phyloP scores from a whole-genome alignment of 2,329 filamentous ascomycete genomes.

The Penicillium sp. region DNA sequence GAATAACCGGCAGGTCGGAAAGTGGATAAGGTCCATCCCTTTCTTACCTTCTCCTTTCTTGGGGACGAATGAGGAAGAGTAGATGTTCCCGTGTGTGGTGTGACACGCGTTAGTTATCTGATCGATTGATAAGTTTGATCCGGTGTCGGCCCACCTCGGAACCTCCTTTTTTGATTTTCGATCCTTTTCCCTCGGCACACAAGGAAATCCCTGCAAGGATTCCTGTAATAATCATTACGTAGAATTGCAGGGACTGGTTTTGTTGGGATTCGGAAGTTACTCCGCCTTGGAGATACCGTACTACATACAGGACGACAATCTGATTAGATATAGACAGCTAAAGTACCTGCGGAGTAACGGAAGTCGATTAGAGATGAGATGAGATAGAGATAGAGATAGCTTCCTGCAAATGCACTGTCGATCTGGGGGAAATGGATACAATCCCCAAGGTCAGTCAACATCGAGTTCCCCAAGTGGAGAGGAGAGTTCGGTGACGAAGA shows the following conservation, averaged over 20 bases:
- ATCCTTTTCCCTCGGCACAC: background rate
- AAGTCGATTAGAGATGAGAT: no score
- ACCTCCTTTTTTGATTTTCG: background rate
- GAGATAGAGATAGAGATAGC: background rate
- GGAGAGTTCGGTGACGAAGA: constrained; percentile 1
- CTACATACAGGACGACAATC: background rate
- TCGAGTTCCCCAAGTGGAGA: background rate
- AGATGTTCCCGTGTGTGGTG: background rate
- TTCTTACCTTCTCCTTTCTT: background rate
- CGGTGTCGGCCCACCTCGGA: constrained; percentile 13
- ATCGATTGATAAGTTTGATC: constrained; percentile 12
- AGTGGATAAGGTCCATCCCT: constrained; percentile 7
- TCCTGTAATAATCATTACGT: background rate
- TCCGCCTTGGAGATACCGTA: background rate
- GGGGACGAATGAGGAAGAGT: background rate
- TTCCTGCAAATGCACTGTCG: constrained; percentile 16
- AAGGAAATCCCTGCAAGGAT: background rate
- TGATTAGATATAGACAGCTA: background rate
- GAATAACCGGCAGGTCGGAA: constrained; percentile 5
- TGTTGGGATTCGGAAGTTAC: background rate
- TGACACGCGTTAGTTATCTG: constrained; percentile 4
- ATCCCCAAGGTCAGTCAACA: background rate
- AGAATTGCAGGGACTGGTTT: background rate
- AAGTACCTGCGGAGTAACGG: background rate
- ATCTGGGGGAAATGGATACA: constrained; percentile 16